phyloP scores from a whole-genome alignment of 208 protist species.

The Acanthamoeba lenticulata region DNA sequence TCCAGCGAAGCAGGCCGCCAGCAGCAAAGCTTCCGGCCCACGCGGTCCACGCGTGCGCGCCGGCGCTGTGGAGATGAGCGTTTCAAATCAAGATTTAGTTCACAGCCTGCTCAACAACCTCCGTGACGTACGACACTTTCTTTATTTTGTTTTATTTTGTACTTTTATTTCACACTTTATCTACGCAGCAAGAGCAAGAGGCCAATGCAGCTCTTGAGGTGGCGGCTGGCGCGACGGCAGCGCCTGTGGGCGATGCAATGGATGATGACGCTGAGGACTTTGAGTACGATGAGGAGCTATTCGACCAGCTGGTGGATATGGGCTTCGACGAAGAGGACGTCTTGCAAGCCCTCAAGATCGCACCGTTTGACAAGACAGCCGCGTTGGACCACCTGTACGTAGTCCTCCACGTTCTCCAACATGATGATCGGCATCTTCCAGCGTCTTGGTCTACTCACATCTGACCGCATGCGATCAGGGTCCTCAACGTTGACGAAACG shows the following conservation, averaged over 20 bases:
- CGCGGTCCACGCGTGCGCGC: neutral
- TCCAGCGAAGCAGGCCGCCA: neutral
- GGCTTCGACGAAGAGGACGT: neutral
- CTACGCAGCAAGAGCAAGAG: neutral
- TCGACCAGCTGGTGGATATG: neutral
- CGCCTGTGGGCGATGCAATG: too few relatives aligned
- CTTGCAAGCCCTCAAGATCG: neutral
- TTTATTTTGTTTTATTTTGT: neutral
- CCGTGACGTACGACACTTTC: neutral
- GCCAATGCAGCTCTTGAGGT: neutral
- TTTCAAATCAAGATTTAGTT: neutral
- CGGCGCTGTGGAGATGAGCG: neutral
- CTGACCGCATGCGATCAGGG: neutral
- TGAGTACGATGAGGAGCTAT: neutral
- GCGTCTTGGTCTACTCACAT: too few relatives aligned
- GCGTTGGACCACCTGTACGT: neutral
- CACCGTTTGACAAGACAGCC: neutral
- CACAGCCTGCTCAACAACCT: slow-evolving; percentile 2
- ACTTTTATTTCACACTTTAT: neutral
- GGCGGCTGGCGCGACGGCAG: neutral
- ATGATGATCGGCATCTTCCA: too few relatives aligned
- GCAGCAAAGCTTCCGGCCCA: neutral
- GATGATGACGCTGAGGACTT: neutral
- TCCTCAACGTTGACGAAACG: neutral
- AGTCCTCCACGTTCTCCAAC: too few relatives aligned